phyloP scores from a whole-genome alignment of 2,329 filamentous ascomycete species.

The Calycina herbarum region DNA sequence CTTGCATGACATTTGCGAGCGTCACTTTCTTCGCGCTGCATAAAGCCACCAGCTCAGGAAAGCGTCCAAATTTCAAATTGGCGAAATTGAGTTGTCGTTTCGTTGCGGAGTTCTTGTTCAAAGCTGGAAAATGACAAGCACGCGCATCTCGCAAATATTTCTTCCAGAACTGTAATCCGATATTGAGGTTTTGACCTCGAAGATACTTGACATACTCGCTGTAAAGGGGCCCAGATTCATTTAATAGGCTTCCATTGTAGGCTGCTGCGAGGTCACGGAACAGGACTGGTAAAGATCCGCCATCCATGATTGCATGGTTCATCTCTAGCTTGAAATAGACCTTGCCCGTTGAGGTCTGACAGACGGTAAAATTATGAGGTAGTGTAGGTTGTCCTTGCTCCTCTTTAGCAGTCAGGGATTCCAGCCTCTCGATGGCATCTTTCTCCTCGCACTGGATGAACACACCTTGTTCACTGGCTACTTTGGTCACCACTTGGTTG shows the following conservation, averaged over 20 bases:
- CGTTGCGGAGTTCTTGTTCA: not conserved
- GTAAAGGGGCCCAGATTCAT: conserved; percentile 37
- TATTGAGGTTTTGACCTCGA: conserved; percentile 26
- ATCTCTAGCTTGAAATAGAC: conserved; percentile 49
- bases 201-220: conserved; percentile 41
- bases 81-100: not conserved
- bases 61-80: conserved; percentile 4
- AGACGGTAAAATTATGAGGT: conserved; percentile 47
- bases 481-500: conserved; percentile 34
- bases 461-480: conserved; percentile 5
- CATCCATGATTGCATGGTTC: conserved; percentile 52
- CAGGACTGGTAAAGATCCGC: conserved; percentile 47
- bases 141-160: conserved; percentile 12
- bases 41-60: conserved; percentile 10
- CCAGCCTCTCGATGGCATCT: not conserved
- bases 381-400: conserved; percentile 27
- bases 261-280: conserved; percentile 45
- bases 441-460: not conserved
- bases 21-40: conserved; percentile 13
- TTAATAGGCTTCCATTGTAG: conserved; percentile 26
- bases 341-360: conserved; percentile 41
- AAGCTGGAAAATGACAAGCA: conserved; percentile 19
- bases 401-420: not conserved
- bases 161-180: conserved; percentile 29
- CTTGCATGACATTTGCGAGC: conserved; percentile 14